Evolutionary conservation across 345 rosid species (phyloP).

Genomic region (Salix exigua): DNA sequence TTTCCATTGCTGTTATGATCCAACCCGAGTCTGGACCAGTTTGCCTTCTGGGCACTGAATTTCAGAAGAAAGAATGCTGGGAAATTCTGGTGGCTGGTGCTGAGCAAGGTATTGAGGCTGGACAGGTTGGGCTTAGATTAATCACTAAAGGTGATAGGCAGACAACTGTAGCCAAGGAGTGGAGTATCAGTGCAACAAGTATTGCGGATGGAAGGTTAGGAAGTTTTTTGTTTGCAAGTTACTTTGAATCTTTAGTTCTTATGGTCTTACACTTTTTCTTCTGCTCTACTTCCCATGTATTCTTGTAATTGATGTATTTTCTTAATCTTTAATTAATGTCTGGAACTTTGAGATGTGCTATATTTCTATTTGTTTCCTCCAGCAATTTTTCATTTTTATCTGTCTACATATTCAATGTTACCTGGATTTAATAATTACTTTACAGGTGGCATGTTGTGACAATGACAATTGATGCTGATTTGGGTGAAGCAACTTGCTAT

Average conservation of each 20-base stretch:
- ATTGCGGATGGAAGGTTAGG: constrained; percentile 98
- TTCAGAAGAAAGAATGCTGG: constrained; percentile 90
- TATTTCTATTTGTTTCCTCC: not conserved
- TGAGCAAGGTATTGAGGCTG: constrained; percentile 99
- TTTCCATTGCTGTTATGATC: constrained; percentile 87
- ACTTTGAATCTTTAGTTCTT: constrained; percentile 6
- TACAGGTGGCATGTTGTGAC: constrained; percentile 98
- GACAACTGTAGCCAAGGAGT: constrained; percentile 82
- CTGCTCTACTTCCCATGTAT: not conserved
- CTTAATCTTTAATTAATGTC: not conserved
- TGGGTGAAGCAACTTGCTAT: constrained; percentile 95
- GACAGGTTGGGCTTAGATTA: constrained; percentile 94
- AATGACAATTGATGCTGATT: constrained; percentile 86
- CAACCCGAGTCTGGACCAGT: constrained; percentile 99
- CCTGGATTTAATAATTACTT: not conserved
- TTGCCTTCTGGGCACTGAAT: constrained; percentile 94
- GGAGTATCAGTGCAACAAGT: constrained; percentile 98
- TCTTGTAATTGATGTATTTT: not conserved
- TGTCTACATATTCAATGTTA: not conserved
- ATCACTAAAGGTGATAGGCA: constrained; percentile 93
- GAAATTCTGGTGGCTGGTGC: constrained; percentile 99
- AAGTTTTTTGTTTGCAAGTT: constrained; percentile 5
- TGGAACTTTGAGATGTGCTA: not conserved
- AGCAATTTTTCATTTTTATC: not conserved
- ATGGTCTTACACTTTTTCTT: not conserved